phyloP scores from a whole-genome alignment of 129 eudicot species.

The Daucus carota region DNA sequence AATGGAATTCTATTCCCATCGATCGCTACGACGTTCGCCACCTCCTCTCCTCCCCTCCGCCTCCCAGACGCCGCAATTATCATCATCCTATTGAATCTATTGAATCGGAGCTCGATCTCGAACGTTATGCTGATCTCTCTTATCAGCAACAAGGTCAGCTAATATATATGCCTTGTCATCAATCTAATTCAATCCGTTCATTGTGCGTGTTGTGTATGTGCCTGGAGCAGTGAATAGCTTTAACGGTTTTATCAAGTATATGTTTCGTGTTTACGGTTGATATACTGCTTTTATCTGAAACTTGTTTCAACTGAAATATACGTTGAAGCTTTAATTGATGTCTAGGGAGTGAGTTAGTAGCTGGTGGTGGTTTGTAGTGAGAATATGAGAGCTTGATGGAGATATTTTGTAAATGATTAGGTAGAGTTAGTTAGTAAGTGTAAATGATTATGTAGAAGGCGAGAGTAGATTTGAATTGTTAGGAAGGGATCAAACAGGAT shows the following conservation, averaged over 20 bases:
- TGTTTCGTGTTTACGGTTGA: background rate
- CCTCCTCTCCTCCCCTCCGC: slow-evolving; percentile 82
- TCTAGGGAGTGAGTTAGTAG: background rate
- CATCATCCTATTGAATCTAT: slow-evolving; percentile 22
- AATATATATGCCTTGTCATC: background rate
- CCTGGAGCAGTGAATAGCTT: background rate
- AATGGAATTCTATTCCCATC: slow-evolving; percentile 84
- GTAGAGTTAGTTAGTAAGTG: background rate
- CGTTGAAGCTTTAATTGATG: background rate
- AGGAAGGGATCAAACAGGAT: background rate
- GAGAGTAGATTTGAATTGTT: background rate
- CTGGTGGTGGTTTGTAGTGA: background rate
- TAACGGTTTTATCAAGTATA: background rate
- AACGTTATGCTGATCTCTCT: slow-evolving; percentile 75
- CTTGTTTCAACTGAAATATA: background rate
- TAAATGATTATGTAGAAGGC: background rate
- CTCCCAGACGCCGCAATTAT: slow-evolving; percentile 53
- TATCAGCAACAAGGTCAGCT: slow-evolving; percentile 44
- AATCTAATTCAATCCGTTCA: background rate
- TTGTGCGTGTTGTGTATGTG: too few relatives aligned
- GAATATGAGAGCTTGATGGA: background rate
- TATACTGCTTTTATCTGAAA: too few relatives aligned
- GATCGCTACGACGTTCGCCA: slow-evolving; percentile 99
- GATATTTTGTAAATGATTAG: background rate
- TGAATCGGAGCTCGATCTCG: slow-evolving; percentile 53